Evolutionary conservation across 257 asterid species (phyloP), one percentile per base, ranked within the genome.

Genomic region (Penstemon newberryi): DNA sequence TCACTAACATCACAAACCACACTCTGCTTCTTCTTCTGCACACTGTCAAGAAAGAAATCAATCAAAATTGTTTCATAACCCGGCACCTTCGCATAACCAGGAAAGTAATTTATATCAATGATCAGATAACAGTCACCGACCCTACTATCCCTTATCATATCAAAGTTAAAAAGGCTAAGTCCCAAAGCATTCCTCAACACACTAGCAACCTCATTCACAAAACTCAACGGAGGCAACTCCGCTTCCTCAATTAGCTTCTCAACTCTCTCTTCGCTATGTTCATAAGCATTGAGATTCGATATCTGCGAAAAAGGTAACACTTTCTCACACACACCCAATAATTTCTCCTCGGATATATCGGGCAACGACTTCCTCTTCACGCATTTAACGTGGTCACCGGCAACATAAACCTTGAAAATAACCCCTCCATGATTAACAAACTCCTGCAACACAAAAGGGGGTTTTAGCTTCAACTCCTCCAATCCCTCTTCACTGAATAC

Each of bases 361-460:
- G 89, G 95, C 77, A 91, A 70, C 0, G 96, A 91, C 77, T 60
- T 72, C 66, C 96, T 80, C 77, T 85, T 89, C 62, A 87, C 96
- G 63, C 92, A 87, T 62, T 70, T 81, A 38, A 87, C 80, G 62
- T 84, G 83, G 62, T 67, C 15, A 3, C 96, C 98, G 19, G 89
- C 94, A 45, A 89, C 95, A 40, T 91, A 91, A 3, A 91, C 89
- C 50, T 91, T 91, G 84, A 87, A 91, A 64, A 91, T 73, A 46
- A 91, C 89, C 33, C 95, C 98, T 19, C 96, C 98, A 65, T 92
- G 98, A 73, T 87, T 91, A 70, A 89, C 87, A 62, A 91, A 87
- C 76, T 89, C 94, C 81, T 91, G 98, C 81, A 91, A 65, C 7
- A 91, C 90, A 53, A 89, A 67, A 0, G 98, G 87, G 5, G 84